phyloP scores from a whole-genome alignment of 1,139 yeast species.

The Candida sanyaensis region DNA sequence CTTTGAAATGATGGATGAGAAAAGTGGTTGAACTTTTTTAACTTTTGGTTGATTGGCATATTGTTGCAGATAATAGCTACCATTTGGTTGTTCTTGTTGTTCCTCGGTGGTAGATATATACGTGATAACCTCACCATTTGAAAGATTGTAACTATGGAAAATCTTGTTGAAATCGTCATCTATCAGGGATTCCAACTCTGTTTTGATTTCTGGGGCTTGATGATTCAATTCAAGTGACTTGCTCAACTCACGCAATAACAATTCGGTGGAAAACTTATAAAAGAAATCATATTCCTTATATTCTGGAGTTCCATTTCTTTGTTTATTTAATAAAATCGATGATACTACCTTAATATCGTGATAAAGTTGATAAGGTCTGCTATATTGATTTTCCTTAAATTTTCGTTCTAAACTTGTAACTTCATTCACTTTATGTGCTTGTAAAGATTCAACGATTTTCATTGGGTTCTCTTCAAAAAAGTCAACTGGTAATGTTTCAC shows the following conservation, averaged over 20 bases:
- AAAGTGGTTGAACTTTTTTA: slow-evolving; percentile 56
- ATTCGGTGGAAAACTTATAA: slow-evolving; percentile 69
- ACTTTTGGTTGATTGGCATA: slow-evolving; percentile 24
- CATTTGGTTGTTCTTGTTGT: slow-evolving; percentile 22
- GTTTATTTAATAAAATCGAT: slow-evolving; percentile 47
- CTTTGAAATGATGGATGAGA: slow-evolving; percentile 63
- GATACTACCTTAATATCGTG: slow-evolving; percentile 76
- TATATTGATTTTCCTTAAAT: slow-evolving; percentile 33
- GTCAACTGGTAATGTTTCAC: slow-evolving; percentile 39
- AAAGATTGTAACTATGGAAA: slow-evolving; percentile 55
- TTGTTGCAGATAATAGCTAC: slow-evolving; percentile 20
- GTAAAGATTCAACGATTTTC: slow-evolving; percentile 44
- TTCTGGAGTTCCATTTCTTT: slow-evolving; percentile 54
- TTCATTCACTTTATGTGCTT: slow-evolving; percentile 22
- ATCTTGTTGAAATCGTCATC: slow-evolving; percentile 66
- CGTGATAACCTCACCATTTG: slow-evolving; percentile 63
- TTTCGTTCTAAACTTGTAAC: slow-evolving; percentile 25
- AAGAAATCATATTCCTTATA: slow-evolving; percentile 67
- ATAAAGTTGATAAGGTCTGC: slow-evolving; percentile 54
- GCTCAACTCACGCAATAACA: slow-evolving; percentile 70
- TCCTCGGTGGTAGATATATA: slow-evolving; percentile 39
- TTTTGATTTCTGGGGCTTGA: slow-evolving; percentile 6
- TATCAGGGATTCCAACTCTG: slow-evolving; percentile 35
- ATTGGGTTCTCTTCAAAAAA: slow-evolving; percentile 49
- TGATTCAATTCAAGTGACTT: slow-evolving; percentile 31